A percentile compares a stretch with the other conserved stretches of the same genome.
phyloP scores from a whole-genome alignment of 257 asterid species.

The Thymus quinquecostatus region DNA sequence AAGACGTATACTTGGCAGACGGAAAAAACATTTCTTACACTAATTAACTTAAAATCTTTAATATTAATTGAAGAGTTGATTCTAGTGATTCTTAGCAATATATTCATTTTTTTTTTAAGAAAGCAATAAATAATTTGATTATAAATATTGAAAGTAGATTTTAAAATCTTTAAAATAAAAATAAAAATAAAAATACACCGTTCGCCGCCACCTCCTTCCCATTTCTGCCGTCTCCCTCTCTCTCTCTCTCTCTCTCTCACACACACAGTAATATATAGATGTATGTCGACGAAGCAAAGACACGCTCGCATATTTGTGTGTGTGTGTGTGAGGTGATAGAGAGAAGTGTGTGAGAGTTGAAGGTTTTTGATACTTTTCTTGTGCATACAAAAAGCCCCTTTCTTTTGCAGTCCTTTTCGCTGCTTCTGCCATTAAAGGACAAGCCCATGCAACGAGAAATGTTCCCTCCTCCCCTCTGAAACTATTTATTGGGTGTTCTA shows the following conservation, averaged over 20 bases:
- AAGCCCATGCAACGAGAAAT: conserved; percentile 39
- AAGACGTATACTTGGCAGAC: too few species aligned
- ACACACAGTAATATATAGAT: neutral
- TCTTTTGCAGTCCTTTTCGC: conserved; percentile 20
- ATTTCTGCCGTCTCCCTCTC: conserved; percentile 10
- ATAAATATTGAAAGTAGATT: conserved; percentile 6
- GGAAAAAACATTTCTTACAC: neutral
- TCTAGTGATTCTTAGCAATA: neutral
- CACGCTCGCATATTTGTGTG: conserved; percentile 4
- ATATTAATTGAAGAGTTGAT: neutral
- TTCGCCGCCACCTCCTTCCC: conserved; percentile 28
- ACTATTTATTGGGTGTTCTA: conserved; percentile 6
- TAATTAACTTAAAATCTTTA: conserved; percentile 10
- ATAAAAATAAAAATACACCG: too few species aligned
- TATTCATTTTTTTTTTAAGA: neutral
- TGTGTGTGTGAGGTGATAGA: neutral
- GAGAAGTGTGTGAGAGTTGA: neutral
- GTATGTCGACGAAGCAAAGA: neutral
- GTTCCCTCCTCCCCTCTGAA: neutral
- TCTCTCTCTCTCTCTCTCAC: neutral
- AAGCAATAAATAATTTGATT: neutral
- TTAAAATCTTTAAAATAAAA: too few species aligned
- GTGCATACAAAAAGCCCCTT: conserved; percentile 30
- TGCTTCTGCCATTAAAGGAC: conserved; percentile 29
- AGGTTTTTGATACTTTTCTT: conserved; percentile 42